Base-by-base conservation (phyloP, 768 basidiomycete species). In the Suillus brevipes region DNA sequence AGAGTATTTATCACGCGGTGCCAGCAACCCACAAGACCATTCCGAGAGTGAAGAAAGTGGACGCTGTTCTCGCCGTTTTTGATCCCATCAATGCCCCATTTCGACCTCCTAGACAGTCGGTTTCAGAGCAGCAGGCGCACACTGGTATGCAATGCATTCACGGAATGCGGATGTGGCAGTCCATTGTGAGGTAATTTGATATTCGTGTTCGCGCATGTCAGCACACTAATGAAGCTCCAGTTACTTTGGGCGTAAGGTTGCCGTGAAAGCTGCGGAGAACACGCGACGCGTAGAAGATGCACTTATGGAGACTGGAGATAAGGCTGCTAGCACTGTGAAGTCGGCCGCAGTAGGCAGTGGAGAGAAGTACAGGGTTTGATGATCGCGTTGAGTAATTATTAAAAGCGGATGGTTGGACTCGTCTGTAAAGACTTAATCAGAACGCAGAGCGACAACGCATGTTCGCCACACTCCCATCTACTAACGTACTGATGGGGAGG, bases 151-250 rank as follows among this genome's bases (percentile, higher is more conserved):
- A 82, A 13, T 82, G 83, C 18, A 69, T 87, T 43, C 85, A 88
- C 68, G 86, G 86, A 7, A 72, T 87, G 62, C 75, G 77, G 23
- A 82, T 87, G 64, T 87, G 87, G 86, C 82, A 85, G 69, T 78
- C 77, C 7, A 69, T 87, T 28, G 68, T 87, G 61, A 78, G 80
- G 85, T 85, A 66, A 68, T 81, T 13, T 63, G 20, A 25, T 23
- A 20, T 63, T 36, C n/a, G 20, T 58, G 18, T 45, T n/a, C 25
- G 18, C 34, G 65, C 42, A 49, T 37, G 28, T 64, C 25, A 38
- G 40, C 13, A 60, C 7, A 28, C 20, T 63, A 31, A 57, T 34
- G 7, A n/a, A 63, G 25, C 38, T 23, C 12, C 65, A 85, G 84
- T 59, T 81, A 82, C 69, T 82, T 84, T 67, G 82, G 81, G 69